These are phyloP conservation scores for Triglochin maritima DNA, from an alignment of 106 monocot genomes.

Conservation along the genomic window DNA sequence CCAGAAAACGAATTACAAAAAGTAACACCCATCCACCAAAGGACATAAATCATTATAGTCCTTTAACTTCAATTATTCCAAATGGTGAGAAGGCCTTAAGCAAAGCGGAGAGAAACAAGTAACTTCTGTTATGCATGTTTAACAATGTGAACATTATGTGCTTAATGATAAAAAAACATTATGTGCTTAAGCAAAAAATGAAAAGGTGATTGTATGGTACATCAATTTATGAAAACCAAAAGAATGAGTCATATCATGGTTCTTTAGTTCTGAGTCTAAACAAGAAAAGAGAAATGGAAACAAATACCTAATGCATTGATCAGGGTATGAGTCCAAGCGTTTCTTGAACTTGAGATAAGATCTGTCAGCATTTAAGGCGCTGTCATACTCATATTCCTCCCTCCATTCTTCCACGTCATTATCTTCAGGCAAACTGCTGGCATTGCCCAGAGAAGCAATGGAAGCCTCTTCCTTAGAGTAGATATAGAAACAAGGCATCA, in stretches of 20 bases:
- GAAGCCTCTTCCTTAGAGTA: slow-evolving; percentile 37
- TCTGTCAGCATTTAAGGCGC: slow-evolving; percentile 70
- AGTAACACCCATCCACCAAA: too few species aligned
- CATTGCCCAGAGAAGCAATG: neutral
- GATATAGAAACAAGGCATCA: slow-evolving; percentile 89
- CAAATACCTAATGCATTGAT: slow-evolving; percentile 86
- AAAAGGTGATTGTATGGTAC: too few species aligned
- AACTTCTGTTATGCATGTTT: too few species aligned
- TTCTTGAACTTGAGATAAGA: slow-evolving; percentile 98
- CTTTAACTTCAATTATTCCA: too few species aligned
- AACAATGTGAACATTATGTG: too few species aligned
- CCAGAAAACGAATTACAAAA: too few species aligned
- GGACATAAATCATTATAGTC: too few species aligned
- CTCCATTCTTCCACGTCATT: slow-evolving; percentile 68
- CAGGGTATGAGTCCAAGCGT: slow-evolving; percentile 61
- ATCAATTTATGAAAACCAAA: too few species aligned
- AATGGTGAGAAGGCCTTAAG: too few species aligned
- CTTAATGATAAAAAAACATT: too few species aligned
- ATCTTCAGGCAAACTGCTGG: slow-evolving; percentile 13
- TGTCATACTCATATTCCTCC: slow-evolving; percentile 93
- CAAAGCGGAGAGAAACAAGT: too few species aligned
- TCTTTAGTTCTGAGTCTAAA: neutral
- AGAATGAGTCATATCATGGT: neutral
- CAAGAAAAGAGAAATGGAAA: slow-evolving; percentile 1
- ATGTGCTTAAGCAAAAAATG: too few species aligned